A percentile compares a stretch with the other conserved stretches of the same genome.
Conservation (phyloP, 768 basidiomycete species). For the Strobilomyces confusus region DNA sequence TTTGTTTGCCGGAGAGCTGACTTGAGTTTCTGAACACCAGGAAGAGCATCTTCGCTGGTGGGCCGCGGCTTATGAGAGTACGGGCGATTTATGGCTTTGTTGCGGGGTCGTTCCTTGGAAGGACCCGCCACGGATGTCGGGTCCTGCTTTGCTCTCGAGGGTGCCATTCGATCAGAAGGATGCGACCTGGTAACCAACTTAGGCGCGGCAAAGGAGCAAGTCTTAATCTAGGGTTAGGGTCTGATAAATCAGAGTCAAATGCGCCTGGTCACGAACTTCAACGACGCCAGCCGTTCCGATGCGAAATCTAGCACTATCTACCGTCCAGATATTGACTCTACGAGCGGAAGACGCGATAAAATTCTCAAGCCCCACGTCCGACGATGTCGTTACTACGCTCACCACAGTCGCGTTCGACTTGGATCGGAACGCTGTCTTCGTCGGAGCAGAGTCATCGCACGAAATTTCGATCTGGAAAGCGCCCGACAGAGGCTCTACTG, state of each 20-base stretch:
- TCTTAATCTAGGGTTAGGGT: constrained; percentile 19
- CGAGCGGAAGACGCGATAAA: constrained; percentile 11
- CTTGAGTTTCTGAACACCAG: constrained; percentile 86
- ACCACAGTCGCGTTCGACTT: constrained; percentile 54
- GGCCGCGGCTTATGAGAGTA: constrained; percentile 10
- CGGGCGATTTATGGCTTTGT: constrained; percentile 9
- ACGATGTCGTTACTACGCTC: constrained; percentile 33
- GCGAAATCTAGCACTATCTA: constrained; percentile 54
- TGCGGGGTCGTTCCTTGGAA: constrained; percentile 15
- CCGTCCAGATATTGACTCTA: constrained; percentile 22
- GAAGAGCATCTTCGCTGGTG: constrained; percentile 26
- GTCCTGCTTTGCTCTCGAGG: constrained; percentile 11
- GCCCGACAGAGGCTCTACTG: constrained; percentile 1
- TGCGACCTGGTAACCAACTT: too few relatives aligned
- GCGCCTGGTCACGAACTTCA: not conserved
- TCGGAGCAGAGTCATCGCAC: constrained; percentile 56
- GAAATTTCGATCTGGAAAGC: constrained; percentile 57
- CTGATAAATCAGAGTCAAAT: not conserved
- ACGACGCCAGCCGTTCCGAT: constrained; percentile 28
- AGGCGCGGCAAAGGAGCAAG: not conserved
- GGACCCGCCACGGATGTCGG: not conserved
- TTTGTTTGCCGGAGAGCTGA: constrained; percentile 78
- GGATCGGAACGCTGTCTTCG: constrained; percentile 58
- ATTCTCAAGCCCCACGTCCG: constrained; percentile 14
- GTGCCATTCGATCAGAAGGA: constrained; percentile 13